Evolutionary conservation across 2,329 filamentous ascomycete genomes (phyloP).

Genomic region (Epichloe brachyelytri): DNA sequence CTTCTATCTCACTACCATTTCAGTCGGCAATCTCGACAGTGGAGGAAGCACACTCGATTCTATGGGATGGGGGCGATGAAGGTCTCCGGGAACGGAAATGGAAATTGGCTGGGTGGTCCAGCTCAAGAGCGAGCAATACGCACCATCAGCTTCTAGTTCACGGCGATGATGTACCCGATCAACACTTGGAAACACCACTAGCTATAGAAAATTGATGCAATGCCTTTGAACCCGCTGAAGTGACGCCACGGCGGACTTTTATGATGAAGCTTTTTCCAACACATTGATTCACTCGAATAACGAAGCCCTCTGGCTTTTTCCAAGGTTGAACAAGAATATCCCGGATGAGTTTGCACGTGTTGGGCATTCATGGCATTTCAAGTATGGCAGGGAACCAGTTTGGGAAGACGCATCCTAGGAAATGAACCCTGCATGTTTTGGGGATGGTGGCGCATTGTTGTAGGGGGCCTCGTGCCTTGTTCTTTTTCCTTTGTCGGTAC

Average conservation of each 20-base stretch:
- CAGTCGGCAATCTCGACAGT: neutral
- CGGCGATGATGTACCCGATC: conserved; percentile 10
- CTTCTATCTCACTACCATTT: conserved; percentile 1
- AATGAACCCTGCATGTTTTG: too few species aligned
- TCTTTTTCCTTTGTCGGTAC: too few species aligned
- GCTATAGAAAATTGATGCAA: neutral
- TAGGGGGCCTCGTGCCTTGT: too few species aligned
- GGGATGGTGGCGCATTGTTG: too few species aligned
- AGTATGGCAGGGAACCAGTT: too few species aligned
- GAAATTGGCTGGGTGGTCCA: neutral
- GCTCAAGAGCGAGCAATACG: conserved; percentile 1
- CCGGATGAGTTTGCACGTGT: too few species aligned
- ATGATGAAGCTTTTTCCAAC: too few species aligned
- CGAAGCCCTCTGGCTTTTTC: too few species aligned
- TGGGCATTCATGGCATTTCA: too few species aligned
- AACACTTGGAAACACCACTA: neutral
- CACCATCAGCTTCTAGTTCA: conserved; percentile 9
- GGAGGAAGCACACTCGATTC: neutral
- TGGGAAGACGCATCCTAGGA: too few species aligned
- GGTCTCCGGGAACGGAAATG: neutral
- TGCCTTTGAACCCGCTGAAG: neutral
- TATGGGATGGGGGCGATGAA: neutral
- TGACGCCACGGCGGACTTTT: neutral
- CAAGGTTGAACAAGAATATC: too few species aligned
- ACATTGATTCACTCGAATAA: too few species aligned